These are phyloP conservation scores for Amanita brunnescens DNA, from an alignment of 768 basidiomycete genomes.

Conservation along the genomic window DNA sequence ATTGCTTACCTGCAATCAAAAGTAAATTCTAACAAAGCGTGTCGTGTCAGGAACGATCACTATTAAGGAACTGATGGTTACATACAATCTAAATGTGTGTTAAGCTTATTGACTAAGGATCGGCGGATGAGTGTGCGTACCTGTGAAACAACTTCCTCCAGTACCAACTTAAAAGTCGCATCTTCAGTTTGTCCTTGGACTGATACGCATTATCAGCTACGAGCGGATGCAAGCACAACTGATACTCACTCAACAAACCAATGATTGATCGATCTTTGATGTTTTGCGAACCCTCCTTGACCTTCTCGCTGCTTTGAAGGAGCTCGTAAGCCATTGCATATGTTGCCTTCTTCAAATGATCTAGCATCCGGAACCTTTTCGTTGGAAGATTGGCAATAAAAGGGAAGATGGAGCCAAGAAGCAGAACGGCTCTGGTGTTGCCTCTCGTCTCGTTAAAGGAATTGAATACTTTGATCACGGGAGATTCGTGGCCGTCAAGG, in stretches of 20 bases:
- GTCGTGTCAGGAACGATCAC: background rate
- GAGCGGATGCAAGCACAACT: background rate
- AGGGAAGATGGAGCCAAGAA: slow-evolving; percentile 30
- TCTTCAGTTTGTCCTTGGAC: slow-evolving; percentile 26
- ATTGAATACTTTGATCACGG: slow-evolving; percentile 33
- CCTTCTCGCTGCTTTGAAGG: slow-evolving; percentile 26
- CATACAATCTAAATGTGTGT: background rate
- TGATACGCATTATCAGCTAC: slow-evolving; percentile 6
- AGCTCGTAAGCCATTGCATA: slow-evolving; percentile 30
- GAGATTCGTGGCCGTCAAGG: slow-evolving; percentile 36
- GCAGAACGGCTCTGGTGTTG: slow-evolving; percentile 18
- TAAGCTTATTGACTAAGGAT: slow-evolving; percentile 5
- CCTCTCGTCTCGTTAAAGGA: slow-evolving; percentile 18
- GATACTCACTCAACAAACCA: slow-evolving; percentile 24
- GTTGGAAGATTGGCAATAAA: slow-evolving; percentile 28
- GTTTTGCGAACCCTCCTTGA: slow-evolving; percentile 16
- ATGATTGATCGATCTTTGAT: slow-evolving; percentile 32
- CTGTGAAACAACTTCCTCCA: slow-evolving; percentile 29
- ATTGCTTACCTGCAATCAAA: slow-evolving; percentile 25
- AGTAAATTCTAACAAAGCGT: slow-evolving; percentile 22
- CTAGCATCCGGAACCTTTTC: slow-evolving; percentile 19
- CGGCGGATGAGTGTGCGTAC: slow-evolving; percentile 9
- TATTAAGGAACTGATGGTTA: background rate
- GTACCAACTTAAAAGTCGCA: slow-evolving; percentile 23
- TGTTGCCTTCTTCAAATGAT: slow-evolving; percentile 25